phyloP scores from a whole-genome alignment of 164 flowering plant genomes.

The Liquidambar formosana region DNA sequence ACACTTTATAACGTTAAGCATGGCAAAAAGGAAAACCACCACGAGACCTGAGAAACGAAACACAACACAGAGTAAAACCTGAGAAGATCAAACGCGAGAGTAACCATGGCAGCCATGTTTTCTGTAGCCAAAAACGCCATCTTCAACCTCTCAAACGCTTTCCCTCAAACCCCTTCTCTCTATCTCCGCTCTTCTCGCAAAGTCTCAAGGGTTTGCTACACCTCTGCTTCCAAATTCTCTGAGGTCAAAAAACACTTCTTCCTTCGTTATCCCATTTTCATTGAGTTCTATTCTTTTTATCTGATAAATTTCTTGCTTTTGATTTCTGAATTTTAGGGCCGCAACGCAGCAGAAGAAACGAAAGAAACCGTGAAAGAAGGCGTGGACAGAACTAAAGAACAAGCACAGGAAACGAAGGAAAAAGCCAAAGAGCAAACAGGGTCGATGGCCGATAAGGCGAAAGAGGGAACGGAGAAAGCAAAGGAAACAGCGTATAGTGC shows the following conservation, averaged over 20 bases:
- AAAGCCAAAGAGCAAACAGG: conserved; percentile 6
- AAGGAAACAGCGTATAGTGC: conserved; percentile 20
- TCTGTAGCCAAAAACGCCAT: conserved; percentile 24
- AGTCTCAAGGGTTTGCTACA: conserved; percentile 50
- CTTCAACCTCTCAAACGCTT: conserved; percentile 34
- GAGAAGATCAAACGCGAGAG: neutral
- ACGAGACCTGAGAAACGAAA: neutral
- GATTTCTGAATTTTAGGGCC: conserved; percentile 18
- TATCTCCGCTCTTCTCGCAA: conserved; percentile 18
- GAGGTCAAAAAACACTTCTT: too few species aligned
- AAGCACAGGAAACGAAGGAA: conserved; percentile 6
- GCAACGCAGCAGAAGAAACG: conserved; percentile 13
- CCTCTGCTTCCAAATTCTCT: conserved; percentile 38
- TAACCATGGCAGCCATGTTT: conserved; percentile 39
- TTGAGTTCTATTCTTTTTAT: neutral
- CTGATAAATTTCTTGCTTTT: neutral
- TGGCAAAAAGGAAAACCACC: neutral
- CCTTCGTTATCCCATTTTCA: neutral
- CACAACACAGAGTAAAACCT: neutral
- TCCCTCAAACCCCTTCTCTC: conserved; percentile 28
- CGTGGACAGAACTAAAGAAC: conserved; percentile 1
- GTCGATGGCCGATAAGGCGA: conserved; percentile 12
- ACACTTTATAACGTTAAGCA: conserved; percentile 9
- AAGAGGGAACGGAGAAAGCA: conserved; percentile 22
- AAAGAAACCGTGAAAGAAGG: conserved; percentile 1